Base-by-base conservation (phyloP, 2,329 filamentous ascomycete species). In the Beauveria australis region DNA sequence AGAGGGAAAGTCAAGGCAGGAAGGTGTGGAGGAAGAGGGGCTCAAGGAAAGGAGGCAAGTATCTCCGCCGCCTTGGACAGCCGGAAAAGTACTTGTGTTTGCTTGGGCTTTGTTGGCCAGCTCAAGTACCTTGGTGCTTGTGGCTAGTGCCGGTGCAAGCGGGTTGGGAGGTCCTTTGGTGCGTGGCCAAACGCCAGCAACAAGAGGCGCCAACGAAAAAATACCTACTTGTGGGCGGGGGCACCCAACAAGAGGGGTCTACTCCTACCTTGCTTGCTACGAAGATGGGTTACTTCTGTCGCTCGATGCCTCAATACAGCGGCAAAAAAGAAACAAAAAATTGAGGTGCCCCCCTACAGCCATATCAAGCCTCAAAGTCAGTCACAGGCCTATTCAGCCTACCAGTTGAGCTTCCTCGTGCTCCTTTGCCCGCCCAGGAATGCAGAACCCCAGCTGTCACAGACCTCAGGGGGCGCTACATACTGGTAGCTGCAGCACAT, bases 21-120 rank as follows among this genome's bases (percentile, higher is more conserved):
- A 62, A 60, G 61, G 53, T 62, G 55, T 62, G 54, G 52, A 62
- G 56, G 56, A 60, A 47, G 52, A 56, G 56, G 61, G 56, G 60
- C 53, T 40, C 26, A 53, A 30, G 48, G 54, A 62, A 62, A 62
- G 60, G 60, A 62, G 60, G 44, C 49, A 55, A 53, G 60, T 62
- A 62, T 49, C 55, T 59, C 43, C 33, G 55, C 60, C 33, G 22
- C 43, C 24, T 51, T 14, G 33, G 12, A 9, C 33, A 24, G 55
- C 33, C 22, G 37, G n/a, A 8, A 16, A 12, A 19, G 54, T 18
- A 22, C 19, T 14, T 14, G 33, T 37, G 14, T 37, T 37, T 47
- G 44, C 44, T 22, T 14, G 43, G n/a, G 9, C 43, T 22, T 24
- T 46, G 19, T 6, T 22, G 18, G 47, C 47, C 47, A 22, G 26